Evolutionary conservation across 495 filamentous ascomycete genomes (phyloP).

Genomic region (Trichoderma orchidacearum): DNA sequence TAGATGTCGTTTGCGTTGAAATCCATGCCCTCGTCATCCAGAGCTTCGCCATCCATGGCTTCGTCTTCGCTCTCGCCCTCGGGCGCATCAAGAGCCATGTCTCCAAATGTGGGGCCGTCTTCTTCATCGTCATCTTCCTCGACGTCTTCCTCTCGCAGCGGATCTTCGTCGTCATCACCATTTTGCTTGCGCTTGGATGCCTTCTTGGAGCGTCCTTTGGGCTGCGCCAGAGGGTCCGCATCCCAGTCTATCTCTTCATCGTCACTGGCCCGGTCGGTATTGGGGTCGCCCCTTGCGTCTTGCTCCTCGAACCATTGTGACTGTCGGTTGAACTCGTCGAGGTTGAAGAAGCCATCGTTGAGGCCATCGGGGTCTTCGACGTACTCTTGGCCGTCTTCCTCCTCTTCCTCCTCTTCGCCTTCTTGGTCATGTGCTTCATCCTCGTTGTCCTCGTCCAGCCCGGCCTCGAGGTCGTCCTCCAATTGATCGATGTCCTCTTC

Average conservation of each 20-base stretch:
- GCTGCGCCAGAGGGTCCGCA: conserved; percentile 43
- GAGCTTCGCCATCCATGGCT: conserved; percentile 34
- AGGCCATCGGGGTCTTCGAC: conserved; percentile 42
- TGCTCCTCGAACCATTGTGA: conserved; percentile 74
- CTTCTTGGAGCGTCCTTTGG: not conserved
- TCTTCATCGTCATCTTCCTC: conserved; percentile 48
- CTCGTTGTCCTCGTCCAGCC: conserved; percentile 8
- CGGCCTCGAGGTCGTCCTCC: conserved; percentile 1
- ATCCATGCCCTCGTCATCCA: conserved; percentile 21
- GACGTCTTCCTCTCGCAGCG: conserved; percentile 3
- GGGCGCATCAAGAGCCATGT: conserved; percentile 45
- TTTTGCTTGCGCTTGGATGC: not conserved
- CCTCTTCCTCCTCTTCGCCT: conserved; percentile 18
- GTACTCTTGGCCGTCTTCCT: conserved; percentile 21
- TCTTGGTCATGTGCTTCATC: conserved; percentile 17
- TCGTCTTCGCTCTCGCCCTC: conserved; percentile 42
- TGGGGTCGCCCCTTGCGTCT: conserved; percentile 52
- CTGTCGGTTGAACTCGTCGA: conserved; percentile 93
- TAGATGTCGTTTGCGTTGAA: conserved; percentile 72
- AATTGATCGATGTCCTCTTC: conserved; percentile 10
- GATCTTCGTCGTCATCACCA: conserved; percentile 11
- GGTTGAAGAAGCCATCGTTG: conserved; percentile 97
- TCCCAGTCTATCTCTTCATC: conserved; percentile 84
- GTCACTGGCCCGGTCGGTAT: conserved; percentile 46
- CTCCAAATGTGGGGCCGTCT: conserved; percentile 64